Evolutionary conservation across 2,329 filamentous ascomycete species (phyloP).

Genomic region (Aspergillus phoenicis): DNA sequence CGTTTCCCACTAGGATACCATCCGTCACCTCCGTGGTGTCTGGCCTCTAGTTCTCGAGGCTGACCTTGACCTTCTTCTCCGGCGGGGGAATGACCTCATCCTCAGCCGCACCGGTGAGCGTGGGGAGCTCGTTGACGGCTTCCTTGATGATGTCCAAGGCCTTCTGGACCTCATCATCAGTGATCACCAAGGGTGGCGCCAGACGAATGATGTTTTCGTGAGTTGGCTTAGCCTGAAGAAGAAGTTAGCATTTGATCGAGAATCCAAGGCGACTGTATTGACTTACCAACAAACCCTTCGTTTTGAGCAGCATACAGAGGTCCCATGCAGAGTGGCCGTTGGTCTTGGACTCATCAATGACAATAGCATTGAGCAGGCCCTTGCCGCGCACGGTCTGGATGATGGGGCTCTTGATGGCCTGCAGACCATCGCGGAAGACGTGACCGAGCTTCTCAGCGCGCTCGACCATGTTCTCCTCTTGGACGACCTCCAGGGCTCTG

Average conservation of each 20-base stretch:
- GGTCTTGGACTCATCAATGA: constrained; percentile 88
- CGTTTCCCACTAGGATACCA: not conserved
- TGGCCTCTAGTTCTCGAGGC: constrained; percentile 55
- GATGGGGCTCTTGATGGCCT: constrained; percentile 74
- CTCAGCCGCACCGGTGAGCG: constrained; percentile 59
- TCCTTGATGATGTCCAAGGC: constrained; percentile 79
- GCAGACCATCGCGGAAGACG: constrained; percentile 77
- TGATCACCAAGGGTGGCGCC: constrained; percentile 94
- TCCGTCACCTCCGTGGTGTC: not conserved
- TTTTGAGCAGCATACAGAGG: constrained; percentile 90
- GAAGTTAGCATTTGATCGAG: not conserved
- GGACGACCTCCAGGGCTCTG: constrained; percentile 87
- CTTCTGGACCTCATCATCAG: constrained; percentile 78
- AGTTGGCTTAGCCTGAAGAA: constrained; percentile 84
- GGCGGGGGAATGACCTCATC: constrained; percentile 58
- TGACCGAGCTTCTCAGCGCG: constrained; percentile 79
- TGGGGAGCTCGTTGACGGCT: constrained; percentile 79
- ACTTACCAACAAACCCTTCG: constrained; percentile 87
- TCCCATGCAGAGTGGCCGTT: constrained; percentile 92
- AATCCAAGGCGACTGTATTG: not conserved
- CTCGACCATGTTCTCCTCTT: constrained; percentile 85
- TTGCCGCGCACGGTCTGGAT: constrained; percentile 85
- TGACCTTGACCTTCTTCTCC: constrained; percentile 65
- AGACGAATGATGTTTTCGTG: constrained; percentile 98
- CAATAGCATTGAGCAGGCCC: constrained; percentile 90